Evolutionary conservation across 2,329 filamentous ascomycete genomes (phyloP).

Genomic region (Seiridium unicorne): DNA sequence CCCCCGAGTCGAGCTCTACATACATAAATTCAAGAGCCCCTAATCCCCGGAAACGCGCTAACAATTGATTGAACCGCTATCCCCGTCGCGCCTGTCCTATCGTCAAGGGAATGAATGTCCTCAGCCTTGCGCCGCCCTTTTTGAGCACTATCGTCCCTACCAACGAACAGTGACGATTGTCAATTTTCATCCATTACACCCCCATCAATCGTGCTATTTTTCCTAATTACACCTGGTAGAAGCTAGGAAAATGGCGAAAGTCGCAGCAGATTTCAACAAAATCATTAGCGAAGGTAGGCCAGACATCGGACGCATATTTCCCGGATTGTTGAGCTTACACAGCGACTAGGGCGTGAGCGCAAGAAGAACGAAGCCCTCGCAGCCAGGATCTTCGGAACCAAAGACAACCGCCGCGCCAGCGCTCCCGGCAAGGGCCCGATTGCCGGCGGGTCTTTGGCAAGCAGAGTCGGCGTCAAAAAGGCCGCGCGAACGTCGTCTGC

Average conservation of each 20-base stretch:
- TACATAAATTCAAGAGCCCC: too few relatives aligned
- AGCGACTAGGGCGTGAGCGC: slow-evolving; percentile 59
- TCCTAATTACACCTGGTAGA: neutral
- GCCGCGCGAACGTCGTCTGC: slow-evolving; percentile 39
- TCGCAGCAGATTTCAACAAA: slow-evolving; percentile 51
- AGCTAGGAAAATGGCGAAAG: slow-evolving; percentile 34
- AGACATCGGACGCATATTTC: too few relatives aligned
- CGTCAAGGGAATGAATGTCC: neutral
- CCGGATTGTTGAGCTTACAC: too few relatives aligned
- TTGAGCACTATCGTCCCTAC: too few relatives aligned
- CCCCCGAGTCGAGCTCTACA: too few relatives aligned
- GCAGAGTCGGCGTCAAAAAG: slow-evolving; percentile 73
- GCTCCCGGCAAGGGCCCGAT: slow-evolving; percentile 46
- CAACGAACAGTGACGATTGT: neutral
- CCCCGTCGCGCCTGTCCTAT: neutral
- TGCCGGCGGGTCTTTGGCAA: slow-evolving; percentile 59
- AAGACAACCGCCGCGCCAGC: slow-evolving; percentile 54
- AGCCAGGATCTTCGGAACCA: slow-evolving; percentile 63
- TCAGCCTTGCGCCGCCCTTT: neutral
- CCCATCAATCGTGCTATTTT: neutral
- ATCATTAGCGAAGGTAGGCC: slow-evolving; percentile 51
- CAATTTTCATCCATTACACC: neutral
- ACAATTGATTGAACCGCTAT: too few relatives aligned
- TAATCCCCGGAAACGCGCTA: too few relatives aligned
- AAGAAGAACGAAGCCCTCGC: slow-evolving; percentile 73